phyloP scores from a whole-genome alignment of 257 asterid species.

The Solanum phureja region DNA sequence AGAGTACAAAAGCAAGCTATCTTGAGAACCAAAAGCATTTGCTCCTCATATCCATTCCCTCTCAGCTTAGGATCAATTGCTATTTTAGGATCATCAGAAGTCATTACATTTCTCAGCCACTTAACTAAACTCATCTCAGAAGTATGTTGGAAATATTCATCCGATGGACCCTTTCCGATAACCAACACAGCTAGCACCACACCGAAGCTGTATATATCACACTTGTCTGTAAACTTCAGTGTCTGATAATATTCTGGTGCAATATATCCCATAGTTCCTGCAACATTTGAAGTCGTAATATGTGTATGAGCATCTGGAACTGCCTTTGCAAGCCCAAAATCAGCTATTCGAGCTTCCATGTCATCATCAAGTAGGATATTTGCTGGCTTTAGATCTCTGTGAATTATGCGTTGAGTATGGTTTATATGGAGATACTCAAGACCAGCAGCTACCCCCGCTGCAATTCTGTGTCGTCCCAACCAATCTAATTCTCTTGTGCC shows the following conservation, averaged over 20 bases:
- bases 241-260: background rate
- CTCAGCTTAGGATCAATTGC: background rate
- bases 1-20: background rate
- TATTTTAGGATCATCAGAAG: background rate
- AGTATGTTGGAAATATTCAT: background rate
- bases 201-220: background rate
- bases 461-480: slow-evolving; percentile 55
- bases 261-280: background rate
- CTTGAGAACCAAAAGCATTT: background rate
- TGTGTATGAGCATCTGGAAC: background rate
- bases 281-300: background rate
- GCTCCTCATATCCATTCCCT: background rate
- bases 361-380: slow-evolving; percentile 75
- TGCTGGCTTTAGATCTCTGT: slow-evolving; percentile 81
- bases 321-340: background rate
- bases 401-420: slow-evolving; percentile 58
- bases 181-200: background rate
- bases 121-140: background rate
- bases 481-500: slow-evolving; percentile 52
- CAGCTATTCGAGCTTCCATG: slow-evolving; percentile 53
- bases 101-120: background rate
- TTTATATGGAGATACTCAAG: slow-evolving; percentile 68
- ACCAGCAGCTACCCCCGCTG: slow-evolving; percentile 65
- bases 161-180: background rate
- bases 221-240: background rate